A percentile compares a stretch with the other conserved stretches of the same genome.
Conservation (phyloP, 2,329 filamentous ascomycete genomes). For the Beauveria rudraprayagi region DNA sequence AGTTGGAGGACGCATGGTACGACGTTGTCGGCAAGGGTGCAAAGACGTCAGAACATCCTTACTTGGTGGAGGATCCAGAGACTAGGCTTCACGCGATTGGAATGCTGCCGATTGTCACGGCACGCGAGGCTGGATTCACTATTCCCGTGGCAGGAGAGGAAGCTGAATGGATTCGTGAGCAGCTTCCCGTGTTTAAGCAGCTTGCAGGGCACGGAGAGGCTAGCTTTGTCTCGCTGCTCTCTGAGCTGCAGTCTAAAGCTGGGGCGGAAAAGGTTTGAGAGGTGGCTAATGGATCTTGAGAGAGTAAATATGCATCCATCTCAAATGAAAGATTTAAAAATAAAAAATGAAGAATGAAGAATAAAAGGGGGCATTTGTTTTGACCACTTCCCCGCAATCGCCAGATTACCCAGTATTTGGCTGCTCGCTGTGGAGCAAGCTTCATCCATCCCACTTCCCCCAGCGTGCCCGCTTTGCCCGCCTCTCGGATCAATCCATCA, state of each 20-base stretch:
- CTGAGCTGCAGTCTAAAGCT: neutral
- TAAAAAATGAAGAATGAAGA: too few relatives aligned
- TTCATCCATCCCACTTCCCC: too few relatives aligned
- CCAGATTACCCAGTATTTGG: too few relatives aligned
- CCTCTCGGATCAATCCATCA: too few relatives aligned
- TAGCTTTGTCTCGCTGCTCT: neutral
- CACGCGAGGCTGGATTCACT: neutral
- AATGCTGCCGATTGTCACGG: slow-evolving; percentile 1
- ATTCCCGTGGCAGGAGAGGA: neutral
- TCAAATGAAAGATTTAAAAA: too few relatives aligned
- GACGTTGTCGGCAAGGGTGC: neutral
- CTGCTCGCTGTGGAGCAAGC: too few relatives aligned
- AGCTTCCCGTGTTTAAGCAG: slow-evolving; percentile 1
- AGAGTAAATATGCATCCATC: too few relatives aligned
- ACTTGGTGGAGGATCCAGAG: neutral
- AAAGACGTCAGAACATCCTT: neutral
- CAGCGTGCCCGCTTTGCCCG: too few relatives aligned
- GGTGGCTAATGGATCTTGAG: too few relatives aligned
- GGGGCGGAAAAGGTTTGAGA: too few relatives aligned
- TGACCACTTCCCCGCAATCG: too few relatives aligned
- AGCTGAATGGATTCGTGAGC: neutral
- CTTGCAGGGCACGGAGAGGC: neutral
- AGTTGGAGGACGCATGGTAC: slow-evolving; percentile 4
- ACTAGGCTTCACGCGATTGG: neutral
- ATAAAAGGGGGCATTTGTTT: too few relatives aligned